These are phyloP conservation scores for Lachnellula willkommii DNA, from an alignment of 2,329 filamentous ascomycete genomes.

Conservation along the genomic window DNA sequence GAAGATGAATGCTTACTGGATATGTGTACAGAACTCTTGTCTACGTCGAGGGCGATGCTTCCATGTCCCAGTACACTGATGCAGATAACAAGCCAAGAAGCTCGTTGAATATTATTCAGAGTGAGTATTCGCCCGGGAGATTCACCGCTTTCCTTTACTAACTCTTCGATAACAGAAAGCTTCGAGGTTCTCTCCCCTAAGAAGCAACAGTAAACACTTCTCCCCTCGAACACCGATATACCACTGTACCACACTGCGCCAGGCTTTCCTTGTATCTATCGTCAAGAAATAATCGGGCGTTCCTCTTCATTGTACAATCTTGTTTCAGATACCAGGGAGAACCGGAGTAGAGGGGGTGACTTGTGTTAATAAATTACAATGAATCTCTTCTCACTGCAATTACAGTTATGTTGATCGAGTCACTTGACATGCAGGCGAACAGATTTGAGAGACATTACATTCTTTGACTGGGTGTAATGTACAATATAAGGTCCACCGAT, in stretches of 20 bases:
- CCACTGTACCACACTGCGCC: background rate
- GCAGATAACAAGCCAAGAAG: slow-evolving; percentile 62
- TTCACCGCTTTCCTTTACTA: background rate
- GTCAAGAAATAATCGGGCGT: background rate
- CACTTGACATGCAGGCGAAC: too few species aligned
- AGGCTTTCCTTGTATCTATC: slow-evolving; percentile 1
- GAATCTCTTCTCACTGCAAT: background rate
- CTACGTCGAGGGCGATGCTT: slow-evolving; percentile 77
- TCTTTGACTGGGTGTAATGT: too few species aligned
- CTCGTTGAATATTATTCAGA: slow-evolving; percentile 68
- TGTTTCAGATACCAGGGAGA: background rate
- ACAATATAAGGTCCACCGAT: too few species aligned
- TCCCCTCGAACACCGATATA: background rate
- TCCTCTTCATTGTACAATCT: slow-evolving; percentile 3
- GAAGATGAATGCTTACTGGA: slow-evolving; percentile 5
- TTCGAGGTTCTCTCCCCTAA: slow-evolving; percentile 42
- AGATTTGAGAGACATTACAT: too few species aligned
- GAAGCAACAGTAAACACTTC: slow-evolving; percentile 7
- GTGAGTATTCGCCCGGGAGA: slow-evolving; percentile 48
- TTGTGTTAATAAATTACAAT: background rate
- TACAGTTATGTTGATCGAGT: too few species aligned
- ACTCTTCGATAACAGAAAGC: slow-evolving; percentile 33
- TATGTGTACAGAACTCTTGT: slow-evolving; percentile 59
- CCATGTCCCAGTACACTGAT: slow-evolving; percentile 62
- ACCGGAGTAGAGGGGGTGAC: background rate